Evolutionary conservation across 83 land plant genomes (phyloP), one percentile per base, ranked within the genome.

Genomic region (Larix sibirica): DNA sequence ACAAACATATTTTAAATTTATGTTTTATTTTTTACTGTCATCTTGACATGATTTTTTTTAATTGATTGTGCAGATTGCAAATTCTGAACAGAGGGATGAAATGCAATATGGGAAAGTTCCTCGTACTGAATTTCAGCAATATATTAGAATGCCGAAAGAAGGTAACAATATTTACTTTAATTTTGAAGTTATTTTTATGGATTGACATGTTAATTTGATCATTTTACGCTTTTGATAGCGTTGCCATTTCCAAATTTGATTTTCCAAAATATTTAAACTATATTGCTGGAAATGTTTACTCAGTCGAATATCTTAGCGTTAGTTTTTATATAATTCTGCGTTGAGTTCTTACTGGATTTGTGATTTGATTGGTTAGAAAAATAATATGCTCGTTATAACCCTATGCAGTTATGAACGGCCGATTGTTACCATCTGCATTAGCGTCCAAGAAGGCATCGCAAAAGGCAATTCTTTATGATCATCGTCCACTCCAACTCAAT

Each of bases 381-480:
- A 33, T 1, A 33, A 28, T 28, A 28, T 28, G 28, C 28, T 76
- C 60, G 20, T 13, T 54, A 33, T 23, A 54, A 54, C 13, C 58
- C 26, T 63, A 16, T 84, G 40, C 60, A 86, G 88, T 84, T 60
- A 83, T 84, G 84, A 69, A 70, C 20, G 84, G 82, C 38, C 54
- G 16, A 38, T 2, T 44, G 6, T 80, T 68, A n/a, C 44, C 16
- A 61, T 63, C 63, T 18, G 28, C 16, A 10, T 67, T 50, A 36
- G 62, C 61, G 31, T 10, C 79, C 54, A 79, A 79, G 82, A 79
- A 79, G 7, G 1, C 56, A 28, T 18, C 50, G 8, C 70, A 70
- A 47, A 87, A 93, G 17, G 36, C 60, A 42, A 28, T 83, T 80
- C 80, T 97, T n/a, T 87, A 88, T 85, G 98, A 97, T 81, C 99